Conservation (phyloP, 2,329 filamentous ascomycete species). For the Fonsecaea monophora region DNA sequence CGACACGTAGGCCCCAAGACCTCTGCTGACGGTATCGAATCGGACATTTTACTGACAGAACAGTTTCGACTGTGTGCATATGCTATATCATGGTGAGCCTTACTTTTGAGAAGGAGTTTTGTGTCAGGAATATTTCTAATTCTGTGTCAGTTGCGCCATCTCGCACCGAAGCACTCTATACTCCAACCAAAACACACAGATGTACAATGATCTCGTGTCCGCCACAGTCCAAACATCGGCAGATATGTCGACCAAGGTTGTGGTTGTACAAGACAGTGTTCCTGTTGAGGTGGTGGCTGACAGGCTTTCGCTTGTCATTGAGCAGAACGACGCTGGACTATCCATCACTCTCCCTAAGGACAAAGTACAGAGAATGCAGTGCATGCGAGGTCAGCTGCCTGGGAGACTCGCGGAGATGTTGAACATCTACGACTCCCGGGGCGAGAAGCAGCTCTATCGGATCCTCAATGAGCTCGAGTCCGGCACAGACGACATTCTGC, state of each 20-base stretch:
- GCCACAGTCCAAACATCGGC: conserved; percentile 23
- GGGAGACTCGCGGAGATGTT: conserved; percentile 27
- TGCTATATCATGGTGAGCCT: conserved; percentile 31
- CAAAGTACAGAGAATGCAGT: conserved; percentile 12
- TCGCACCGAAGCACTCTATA: conserved; percentile 28
- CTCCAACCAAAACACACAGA: conserved; percentile 19
- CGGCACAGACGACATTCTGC: conserved; percentile 32
- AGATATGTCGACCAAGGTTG: conserved; percentile 25
- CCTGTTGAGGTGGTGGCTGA: conserved; percentile 14
- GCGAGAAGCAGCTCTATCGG: conserved; percentile 33
- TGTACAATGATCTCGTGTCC: conserved; percentile 21
- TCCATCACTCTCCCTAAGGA: conserved; percentile 26
- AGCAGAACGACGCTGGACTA: conserved; percentile 17
- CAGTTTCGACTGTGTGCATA: conserved; percentile 28
- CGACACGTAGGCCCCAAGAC: conserved; percentile 24
- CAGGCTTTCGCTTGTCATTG: conserved; percentile 22
- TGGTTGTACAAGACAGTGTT: conserved; percentile 18
- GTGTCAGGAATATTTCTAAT: not conserved
- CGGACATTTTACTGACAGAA: conserved; percentile 13
- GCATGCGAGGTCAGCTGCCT: conserved; percentile 29
- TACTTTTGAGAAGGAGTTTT: conserved; percentile 3
- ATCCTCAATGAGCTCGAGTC: conserved; percentile 30
- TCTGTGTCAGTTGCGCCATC: conserved; percentile 28
- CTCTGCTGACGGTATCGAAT: conserved; percentile 10
- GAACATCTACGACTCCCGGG: conserved; percentile 24